Evolutionary conservation across 78 protist genomes (phyloP).

Genomic region (Monocercomonoides exilis): DNA sequence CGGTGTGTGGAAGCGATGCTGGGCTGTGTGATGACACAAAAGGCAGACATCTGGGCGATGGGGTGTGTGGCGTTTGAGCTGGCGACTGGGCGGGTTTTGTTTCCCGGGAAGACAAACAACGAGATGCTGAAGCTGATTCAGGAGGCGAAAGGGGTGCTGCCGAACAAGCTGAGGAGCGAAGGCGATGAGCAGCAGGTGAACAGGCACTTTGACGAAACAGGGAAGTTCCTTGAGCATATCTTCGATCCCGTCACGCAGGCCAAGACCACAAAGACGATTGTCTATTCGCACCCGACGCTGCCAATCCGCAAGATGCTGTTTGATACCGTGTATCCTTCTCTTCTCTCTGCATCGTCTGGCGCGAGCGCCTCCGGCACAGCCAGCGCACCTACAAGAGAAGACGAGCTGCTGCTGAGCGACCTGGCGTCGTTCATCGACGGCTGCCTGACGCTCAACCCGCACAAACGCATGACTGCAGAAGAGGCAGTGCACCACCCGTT

Average conservation of each 20-base stretch:
- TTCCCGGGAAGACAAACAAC: slow-evolving; percentile 81
- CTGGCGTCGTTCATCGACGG: slow-evolving; percentile 34
- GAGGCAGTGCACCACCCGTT: slow-evolving; percentile 45
- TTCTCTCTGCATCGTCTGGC: background rate
- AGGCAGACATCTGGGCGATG: slow-evolving; percentile 80
- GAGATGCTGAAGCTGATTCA: slow-evolving; percentile 66
- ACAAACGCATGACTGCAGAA: slow-evolving; percentile 17
- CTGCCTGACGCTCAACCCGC: slow-evolving; percentile 33
- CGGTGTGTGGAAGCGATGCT: slow-evolving; percentile 81
- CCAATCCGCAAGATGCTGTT: background rate
- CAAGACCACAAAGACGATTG: no score
- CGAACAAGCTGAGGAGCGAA: background rate
- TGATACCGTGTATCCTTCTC: background rate
- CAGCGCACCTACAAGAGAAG: background rate
- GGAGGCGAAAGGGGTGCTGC: slow-evolving; percentile 31
- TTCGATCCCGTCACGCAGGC: slow-evolving; percentile 36
- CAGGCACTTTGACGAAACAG: slow-evolving; percentile 53
- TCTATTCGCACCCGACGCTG: no score
- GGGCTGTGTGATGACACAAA: slow-evolving; percentile 54
- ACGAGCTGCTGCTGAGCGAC: background rate
- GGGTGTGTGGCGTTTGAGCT: slow-evolving; percentile 78
- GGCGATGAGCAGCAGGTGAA: background rate
- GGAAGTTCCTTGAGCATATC: slow-evolving; percentile 43
- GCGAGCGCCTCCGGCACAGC: background rate
- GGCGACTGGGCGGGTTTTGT: slow-evolving; percentile 72